A percentile compares a stretch with the other conserved stretches of the same genome.
Conservation (phyloP, 805 yeast species). For the Candida gorgasii region DNA sequence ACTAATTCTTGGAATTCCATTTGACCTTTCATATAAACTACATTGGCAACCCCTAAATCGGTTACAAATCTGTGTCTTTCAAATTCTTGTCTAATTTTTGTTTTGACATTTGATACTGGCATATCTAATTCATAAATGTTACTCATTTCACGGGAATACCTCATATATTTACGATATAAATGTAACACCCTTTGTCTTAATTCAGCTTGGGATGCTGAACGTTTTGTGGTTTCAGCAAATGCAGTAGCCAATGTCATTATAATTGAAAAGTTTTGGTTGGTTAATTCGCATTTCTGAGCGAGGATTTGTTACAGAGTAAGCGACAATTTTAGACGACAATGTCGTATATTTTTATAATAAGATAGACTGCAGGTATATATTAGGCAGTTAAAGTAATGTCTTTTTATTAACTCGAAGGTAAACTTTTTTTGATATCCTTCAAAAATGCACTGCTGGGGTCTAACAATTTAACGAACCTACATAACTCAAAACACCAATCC, state of each 20-base stretch:
- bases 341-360: not conserved
- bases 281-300: constrained; percentile 4
- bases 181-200: constrained; percentile 64
- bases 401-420: too few relatives aligned
- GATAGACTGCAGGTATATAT: not conserved
- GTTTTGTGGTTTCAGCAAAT: constrained; percentile 78
- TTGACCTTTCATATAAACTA: constrained; percentile 77
- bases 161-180: constrained; percentile 70
- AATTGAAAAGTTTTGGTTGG: constrained; percentile 25
- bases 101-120: constrained; percentile 76
- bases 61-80: constrained; percentile 78
- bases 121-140: constrained; percentile 71
- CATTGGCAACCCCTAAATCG: constrained; percentile 65
- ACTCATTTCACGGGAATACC: constrained; percentile 59
- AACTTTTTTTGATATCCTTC: constrained; percentile 11
- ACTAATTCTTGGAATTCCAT: constrained; percentile 88
- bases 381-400: not conserved
- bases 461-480: constrained; percentile 53
- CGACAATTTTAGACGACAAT: not conserved
- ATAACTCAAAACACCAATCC: constrained; percentile 56
- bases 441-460: constrained; percentile 42
- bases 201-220: constrained; percentile 60
- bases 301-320: too few relatives aligned
- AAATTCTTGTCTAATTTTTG: constrained; percentile 85
- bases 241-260: constrained; percentile 71